Base-by-base conservation (phyloP, 306 rosid genomes). In the Calophaca sinica region DNA sequence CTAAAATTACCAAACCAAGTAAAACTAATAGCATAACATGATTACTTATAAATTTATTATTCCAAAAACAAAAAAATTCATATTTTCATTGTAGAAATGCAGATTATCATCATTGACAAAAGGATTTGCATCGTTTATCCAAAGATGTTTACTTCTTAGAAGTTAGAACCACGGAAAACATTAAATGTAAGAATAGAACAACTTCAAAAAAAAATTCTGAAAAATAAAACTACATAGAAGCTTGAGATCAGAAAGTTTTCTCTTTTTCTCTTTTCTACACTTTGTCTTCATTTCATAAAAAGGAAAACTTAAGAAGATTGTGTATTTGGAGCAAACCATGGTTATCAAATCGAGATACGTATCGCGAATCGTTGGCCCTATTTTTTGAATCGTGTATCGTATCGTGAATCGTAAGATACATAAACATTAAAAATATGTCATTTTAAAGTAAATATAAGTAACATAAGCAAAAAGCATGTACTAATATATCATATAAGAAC, bases 141-240 rank as follows among this genome's bases (percentile, higher is more conserved):
- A 15, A 73, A 60, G 59, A 9, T 5, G 55, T 42, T 48, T 12
- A 48, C n/a, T 36, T 48, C 50, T 20, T 20, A 20, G 26, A 20
- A 20, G 26, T 15, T 15, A 62, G 48, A 74, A 74, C 51, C 31
- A 74, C 2, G 61, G 41, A 48, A 48, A 31, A 48, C 49, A 46
- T 48, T 28, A 73, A 10, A 62, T 35, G 61, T 35, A 72, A 48
- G 78, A 49, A 72, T 9, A 59, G 7, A 72, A 45, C 36, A 49
- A 31, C 59, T 35, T 68, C 12, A 11, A 46, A 4, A 48, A 48
- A 6, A 26, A 48, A n/a, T 48, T 48, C 13, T 29, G 45, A 31
- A 68, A 31, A 72, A 10, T 36, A 36, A 36, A 26, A 48, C 9
- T 9, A 4, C 13, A 12, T 8, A 15, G 51, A 62, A 39, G 51